phyloP scores from a whole-genome alignment of 805 yeast species.

The Kuraishia borneana region DNA sequence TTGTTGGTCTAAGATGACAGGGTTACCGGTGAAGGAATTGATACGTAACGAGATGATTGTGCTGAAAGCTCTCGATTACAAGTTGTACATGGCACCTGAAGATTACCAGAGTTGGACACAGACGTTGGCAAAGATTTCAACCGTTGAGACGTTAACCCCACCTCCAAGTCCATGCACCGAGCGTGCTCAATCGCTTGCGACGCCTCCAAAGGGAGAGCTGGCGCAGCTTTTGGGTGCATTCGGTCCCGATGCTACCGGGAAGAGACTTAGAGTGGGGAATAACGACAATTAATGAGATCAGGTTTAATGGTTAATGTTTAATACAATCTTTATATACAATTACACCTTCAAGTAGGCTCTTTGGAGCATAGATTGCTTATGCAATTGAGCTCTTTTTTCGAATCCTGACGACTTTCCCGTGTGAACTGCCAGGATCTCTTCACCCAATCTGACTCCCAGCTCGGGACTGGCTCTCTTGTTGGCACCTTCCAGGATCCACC shows the following conservation, averaged over 20 bases:
- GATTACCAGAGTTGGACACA: slow-evolving; percentile 28
- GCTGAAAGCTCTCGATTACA: slow-evolving; percentile 43
- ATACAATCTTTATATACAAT: not conserved
- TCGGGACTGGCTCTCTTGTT: slow-evolving; percentile 69
- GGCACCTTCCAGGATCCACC: slow-evolving; percentile 84
- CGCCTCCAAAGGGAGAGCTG: slow-evolving; percentile 1
- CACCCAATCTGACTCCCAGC: slow-evolving; percentile 81
- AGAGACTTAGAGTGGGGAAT: not conserved
- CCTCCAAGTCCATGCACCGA: not conserved
- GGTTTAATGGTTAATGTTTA: not conserved
- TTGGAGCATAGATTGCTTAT: slow-evolving; percentile 78
- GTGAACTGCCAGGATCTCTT: slow-evolving; percentile 70
- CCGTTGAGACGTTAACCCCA: not conserved
- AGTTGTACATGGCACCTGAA: slow-evolving; percentile 37
- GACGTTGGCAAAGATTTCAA: not conserved
- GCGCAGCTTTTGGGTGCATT: slow-evolving; percentile 2
- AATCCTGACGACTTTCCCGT: slow-evolving; percentile 74
- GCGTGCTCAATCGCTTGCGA: not conserved
- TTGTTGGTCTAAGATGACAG: slow-evolving; percentile 70
- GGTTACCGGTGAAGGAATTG: slow-evolving; percentile 41
- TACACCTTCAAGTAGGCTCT: slow-evolving; percentile 59
- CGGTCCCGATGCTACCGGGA: slow-evolving; percentile 2
- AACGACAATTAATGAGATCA: not conserved
- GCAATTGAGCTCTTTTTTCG: slow-evolving; percentile 76
- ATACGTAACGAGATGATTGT: slow-evolving; percentile 37